A percentile compares a stretch with the other conserved stretches of the same genome.
Evolutionary conservation across 192 early-diverging fungal genomes (phyloP).

Genomic region (Cetraspora pellucida): DNA sequence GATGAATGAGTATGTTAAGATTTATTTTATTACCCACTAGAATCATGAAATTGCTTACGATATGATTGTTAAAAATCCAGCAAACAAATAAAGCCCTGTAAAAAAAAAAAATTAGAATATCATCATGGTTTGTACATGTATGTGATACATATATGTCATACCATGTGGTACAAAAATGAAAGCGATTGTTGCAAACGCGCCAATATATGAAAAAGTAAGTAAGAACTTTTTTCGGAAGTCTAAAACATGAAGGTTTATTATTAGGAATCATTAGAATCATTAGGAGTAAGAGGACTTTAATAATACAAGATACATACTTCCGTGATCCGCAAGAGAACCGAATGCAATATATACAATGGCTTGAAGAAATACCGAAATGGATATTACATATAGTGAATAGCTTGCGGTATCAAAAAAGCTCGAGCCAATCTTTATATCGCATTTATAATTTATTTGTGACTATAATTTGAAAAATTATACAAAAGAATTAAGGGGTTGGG

Average conservation of each 20-base stretch:
- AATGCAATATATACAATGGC: constrained; percentile 50
- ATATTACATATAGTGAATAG: constrained; percentile 45
- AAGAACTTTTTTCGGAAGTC: constrained; percentile 47
- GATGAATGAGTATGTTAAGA: background rate
- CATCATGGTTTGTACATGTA: background rate
- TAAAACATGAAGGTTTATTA: constrained; percentile 1
- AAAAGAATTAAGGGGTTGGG: too few species aligned
- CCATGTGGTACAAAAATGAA: constrained; percentile 36
- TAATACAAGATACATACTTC: constrained; percentile 26
- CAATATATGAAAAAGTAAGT: constrained; percentile 45
- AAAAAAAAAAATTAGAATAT: constrained; percentile 17
- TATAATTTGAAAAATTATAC: too few species aligned
- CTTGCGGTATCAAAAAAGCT: constrained; percentile 41
- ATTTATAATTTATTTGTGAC: constrained; percentile 25
- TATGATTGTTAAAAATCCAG: constrained; percentile 45
- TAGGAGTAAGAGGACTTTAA: background rate
- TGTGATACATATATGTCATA: constrained; percentile 22
- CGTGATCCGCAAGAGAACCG: constrained; percentile 52
- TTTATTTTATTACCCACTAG: background rate
- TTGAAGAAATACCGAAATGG: constrained; percentile 47
- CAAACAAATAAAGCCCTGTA: constrained; percentile 47
- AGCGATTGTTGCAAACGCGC: constrained; percentile 43
- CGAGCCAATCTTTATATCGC: constrained; percentile 38
- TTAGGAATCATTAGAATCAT: background rate
- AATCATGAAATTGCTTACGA: constrained; percentile 22